A percentile compares a stretch with the other conserved stretches of the same genome.
Conservation (phyloP, 2,329 filamentous ascomycete genomes). For the Aspergillus ibericus region DNA sequence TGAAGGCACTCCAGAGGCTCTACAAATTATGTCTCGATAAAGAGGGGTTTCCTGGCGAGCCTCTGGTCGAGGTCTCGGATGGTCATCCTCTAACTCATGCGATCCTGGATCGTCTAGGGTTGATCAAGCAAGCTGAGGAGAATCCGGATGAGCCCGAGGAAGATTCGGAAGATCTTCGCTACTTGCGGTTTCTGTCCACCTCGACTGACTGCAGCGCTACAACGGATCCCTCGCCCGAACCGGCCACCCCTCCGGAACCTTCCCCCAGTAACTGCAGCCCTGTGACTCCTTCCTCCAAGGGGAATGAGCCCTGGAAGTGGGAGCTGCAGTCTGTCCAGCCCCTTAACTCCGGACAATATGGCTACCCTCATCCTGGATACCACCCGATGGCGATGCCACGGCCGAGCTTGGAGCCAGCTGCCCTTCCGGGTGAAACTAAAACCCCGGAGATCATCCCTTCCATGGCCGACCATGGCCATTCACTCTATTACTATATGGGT, state of each 20-base stretch:
- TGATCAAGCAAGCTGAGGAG: constrained; percentile 47
- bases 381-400: constrained; percentile 24
- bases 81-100: constrained; percentile 45
- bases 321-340: constrained; percentile 25
- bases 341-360: constrained; percentile 17
- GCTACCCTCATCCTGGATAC: constrained; percentile 23
- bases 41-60: constrained; percentile 45
- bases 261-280: constrained; percentile 25
- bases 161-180: constrained; percentile 38
- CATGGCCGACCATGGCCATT: constrained; percentile 15
- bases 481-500: constrained; percentile 29
- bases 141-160: constrained; percentile 36
- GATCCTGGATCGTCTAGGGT: constrained; percentile 43
- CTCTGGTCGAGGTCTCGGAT: constrained; percentile 40
- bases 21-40: constrained; percentile 45
- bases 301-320: constrained; percentile 28
- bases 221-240: constrained; percentile 41
- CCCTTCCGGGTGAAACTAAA: constrained; percentile 15
- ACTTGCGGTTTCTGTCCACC: constrained; percentile 36
- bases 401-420: constrained; percentile 16
- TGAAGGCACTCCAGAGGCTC: constrained; percentile 44
- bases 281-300: constrained; percentile 19
- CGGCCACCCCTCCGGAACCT: constrained; percentile 34
- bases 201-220: constrained; percentile 40
- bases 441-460: constrained; percentile 14